Base-by-base conservation (phyloP, 352 stramenopile genomes). In the Globisporangium splendens region DNA sequence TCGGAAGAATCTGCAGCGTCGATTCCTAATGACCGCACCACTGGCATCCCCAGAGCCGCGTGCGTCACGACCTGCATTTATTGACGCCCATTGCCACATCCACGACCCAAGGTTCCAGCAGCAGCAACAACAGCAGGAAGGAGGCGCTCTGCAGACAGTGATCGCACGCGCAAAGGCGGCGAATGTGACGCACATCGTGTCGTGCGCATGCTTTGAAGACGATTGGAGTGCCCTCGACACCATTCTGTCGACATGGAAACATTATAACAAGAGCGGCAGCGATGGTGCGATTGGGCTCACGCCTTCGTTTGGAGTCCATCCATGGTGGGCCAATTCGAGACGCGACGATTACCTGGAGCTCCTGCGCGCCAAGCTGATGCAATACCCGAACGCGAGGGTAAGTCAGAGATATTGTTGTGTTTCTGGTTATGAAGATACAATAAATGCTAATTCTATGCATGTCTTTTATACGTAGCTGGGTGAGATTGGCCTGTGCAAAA, bases 401-500 rank as follows among this genome's bases (percentile, higher is more conserved):
- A 21, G 46, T 51, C 28, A 35, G 5, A 50, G 42, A 14, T 39
- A n/a, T n/a, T n/a, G n/a, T n/a, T n/a, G n/a, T n/a, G 11, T 15
- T 39, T 35, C 3, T 35, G 10, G 10, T 10, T 35, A 8, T 35
- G 10, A 35, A 35, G 28, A 8, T 35, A 8, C 28, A 35, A 6
- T 35, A 1, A 8, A 35, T 35, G 10, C 0, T 6, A 10, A 35
- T 8, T 1, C 28, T 35, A 10, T 10, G 28, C 28, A 35, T 52
- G 24, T 17, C 21, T 70, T 12, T 63, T 3, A 10, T 35, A 35
- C 10, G 21, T 50, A 90, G 81, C 50, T 93, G 4, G 84, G 84
- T 0, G 84, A 94, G 58, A 92, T 94, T 61, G 84, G 84, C 0
- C 49, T 94, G 13, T 94, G 84, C 58, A 92, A 92, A 55, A 90